Conservation (phyloP, 1,139 yeast genomes). For the Kluyveromyces marxianus region DNA sequence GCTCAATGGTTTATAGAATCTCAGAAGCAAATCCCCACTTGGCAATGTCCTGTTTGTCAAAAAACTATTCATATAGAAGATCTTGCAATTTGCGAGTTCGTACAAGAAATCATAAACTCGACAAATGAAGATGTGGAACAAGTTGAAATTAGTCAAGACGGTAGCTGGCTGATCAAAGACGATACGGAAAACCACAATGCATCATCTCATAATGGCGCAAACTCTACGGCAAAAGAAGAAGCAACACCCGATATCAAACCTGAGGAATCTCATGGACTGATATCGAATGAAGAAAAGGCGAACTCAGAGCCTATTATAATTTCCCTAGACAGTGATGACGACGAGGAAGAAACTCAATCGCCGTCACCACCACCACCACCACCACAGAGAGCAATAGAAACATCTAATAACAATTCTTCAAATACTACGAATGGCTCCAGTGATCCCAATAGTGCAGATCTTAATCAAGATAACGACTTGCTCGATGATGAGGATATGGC, state of each 20-base stretch:
- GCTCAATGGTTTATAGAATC: slow-evolving; percentile 50
- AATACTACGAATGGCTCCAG: background rate
- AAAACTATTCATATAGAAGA: slow-evolving; percentile 39
- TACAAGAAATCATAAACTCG: slow-evolving; percentile 41
- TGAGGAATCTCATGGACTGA: slow-evolving; percentile 3
- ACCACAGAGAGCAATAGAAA: no score
- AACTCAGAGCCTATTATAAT: slow-evolving; percentile 24
- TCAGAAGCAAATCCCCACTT: slow-evolving; percentile 55
- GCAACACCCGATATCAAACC: slow-evolving; percentile 7
- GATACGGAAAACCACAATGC: slow-evolving; percentile 11
- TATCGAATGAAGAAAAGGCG: slow-evolving; percentile 3
- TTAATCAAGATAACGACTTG: slow-evolving; percentile 1
- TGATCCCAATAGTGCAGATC: background rate
- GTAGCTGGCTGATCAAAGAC: slow-evolving; percentile 45
- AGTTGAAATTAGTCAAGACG: slow-evolving; percentile 50
- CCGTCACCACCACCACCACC: no score
- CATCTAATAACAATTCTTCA: background rate
- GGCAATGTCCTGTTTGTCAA: slow-evolving; percentile 66
- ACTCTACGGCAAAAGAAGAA: slow-evolving; percentile 5
- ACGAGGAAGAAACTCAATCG: slow-evolving; percentile 7
- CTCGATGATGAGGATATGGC: slow-evolving; percentile 6
- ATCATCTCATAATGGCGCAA: slow-evolving; percentile 1
- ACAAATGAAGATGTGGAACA: slow-evolving; percentile 44
- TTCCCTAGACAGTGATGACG: slow-evolving; percentile 30
- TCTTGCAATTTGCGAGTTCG: slow-evolving; percentile 55